Evolutionary conservation across 441 rosid species (phyloP).

Genomic region (Hura crepitans): DNA sequence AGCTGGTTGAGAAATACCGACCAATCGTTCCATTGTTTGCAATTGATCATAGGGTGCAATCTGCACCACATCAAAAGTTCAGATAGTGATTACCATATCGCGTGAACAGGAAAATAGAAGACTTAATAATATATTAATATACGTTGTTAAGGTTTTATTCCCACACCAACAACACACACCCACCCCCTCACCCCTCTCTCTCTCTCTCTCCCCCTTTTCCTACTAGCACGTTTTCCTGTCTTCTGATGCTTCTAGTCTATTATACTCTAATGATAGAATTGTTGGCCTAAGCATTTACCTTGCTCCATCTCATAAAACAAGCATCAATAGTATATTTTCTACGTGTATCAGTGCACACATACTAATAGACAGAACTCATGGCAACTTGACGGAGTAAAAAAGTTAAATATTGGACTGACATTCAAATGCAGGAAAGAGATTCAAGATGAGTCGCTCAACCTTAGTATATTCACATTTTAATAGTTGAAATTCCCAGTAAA

Average conservation of each 20-base stretch:
- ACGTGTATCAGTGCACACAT: no score
- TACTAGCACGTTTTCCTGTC: neutral
- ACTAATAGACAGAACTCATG: no score
- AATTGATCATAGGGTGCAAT: conserved; percentile 88
- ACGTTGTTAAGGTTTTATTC: neutral
- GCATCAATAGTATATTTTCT: neutral
- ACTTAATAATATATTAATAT: neutral
- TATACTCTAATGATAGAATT: neutral
- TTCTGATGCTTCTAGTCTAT: neutral
- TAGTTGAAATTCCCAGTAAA: neutral
- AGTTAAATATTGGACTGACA: neutral
- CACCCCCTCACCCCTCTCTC: no score
- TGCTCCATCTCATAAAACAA: neutral
- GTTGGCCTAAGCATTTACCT: neutral
- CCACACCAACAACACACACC: no score
- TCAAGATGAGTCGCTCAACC: neutral
- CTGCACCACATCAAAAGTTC: conserved; percentile 31
- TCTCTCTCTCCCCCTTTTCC: neutral
- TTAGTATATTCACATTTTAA: neutral
- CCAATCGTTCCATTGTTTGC: conserved; percentile 64
- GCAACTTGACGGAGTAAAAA: neutral
- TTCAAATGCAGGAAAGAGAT: neutral
- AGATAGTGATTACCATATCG: neutral
- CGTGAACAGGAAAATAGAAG: neutral
- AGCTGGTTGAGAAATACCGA: conserved; percentile 47